phyloP scores from a whole-genome alignment of 441 rosid species.

The Adansonia madagascariensis region DNA sequence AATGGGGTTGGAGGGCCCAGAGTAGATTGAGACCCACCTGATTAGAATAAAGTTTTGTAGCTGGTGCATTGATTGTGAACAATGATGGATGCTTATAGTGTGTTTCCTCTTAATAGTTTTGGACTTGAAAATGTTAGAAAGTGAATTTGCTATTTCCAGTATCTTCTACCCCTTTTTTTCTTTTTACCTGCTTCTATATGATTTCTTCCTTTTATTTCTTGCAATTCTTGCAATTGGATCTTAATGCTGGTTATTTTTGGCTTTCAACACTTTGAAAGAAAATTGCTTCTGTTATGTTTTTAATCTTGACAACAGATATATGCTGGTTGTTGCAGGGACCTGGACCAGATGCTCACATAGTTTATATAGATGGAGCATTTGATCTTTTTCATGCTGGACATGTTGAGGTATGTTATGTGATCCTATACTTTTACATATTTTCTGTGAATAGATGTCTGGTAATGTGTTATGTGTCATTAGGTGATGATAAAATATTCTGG shows the following conservation, averaged over 20 bases:
- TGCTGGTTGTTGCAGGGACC: constrained; percentile 48
- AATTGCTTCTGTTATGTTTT: background rate
- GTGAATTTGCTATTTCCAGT: background rate
- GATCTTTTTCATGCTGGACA: constrained; percentile 80
- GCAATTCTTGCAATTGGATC: background rate
- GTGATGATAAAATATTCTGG: background rate
- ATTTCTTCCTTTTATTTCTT: background rate
- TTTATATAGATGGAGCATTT: constrained; percentile 71
- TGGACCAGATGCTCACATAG: constrained; percentile 55
- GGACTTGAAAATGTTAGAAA: background rate
- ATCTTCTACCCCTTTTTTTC: background rate
- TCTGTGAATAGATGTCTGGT: background rate
- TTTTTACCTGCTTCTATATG: background rate
- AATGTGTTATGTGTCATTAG: background rate
- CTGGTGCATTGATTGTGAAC: background rate
- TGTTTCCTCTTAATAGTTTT: background rate
- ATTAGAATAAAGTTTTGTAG: background rate
- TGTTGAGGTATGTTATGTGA: constrained; percentile 51
- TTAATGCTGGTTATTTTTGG: background rate
- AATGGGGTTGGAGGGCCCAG: background rate
- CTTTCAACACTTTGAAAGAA: background rate
- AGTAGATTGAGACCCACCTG: background rate
- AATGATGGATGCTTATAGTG: background rate
- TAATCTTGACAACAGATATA: background rate
- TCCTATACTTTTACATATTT: background rate